A percentile compares a stretch with the other conserved stretches of the same genome.
phyloP scores from a whole-genome alignment of 2,329 filamentous ascomycete genomes.

The Neocucurbitaria cava region DNA sequence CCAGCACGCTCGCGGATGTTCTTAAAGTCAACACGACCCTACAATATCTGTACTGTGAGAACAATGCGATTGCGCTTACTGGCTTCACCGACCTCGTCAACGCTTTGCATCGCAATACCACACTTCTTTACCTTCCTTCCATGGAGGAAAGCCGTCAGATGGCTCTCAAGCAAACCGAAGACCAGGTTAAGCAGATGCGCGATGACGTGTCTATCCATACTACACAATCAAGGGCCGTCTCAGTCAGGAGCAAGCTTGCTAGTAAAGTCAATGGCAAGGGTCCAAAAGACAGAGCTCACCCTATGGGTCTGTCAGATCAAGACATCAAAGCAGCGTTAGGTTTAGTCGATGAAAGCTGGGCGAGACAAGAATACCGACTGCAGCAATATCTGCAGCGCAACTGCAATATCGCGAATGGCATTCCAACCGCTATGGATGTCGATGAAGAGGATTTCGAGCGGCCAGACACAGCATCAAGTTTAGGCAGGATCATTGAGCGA shows the following conservation, averaged over 20 bases:
- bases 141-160: conserved; percentile 68
- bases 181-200: conserved; percentile 62
- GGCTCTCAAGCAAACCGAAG: conserved; percentile 66
- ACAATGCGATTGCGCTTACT: conserved; percentile 75
- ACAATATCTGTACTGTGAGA: conserved; percentile 72
- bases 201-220: conserved; percentile 42
- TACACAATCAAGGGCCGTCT: conserved; percentile 38
- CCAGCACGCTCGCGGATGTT: conserved; percentile 72
- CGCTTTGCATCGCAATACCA: conserved; percentile 69
- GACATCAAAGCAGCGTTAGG: conserved; percentile 58
- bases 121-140: conserved; percentile 66
- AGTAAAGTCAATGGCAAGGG: conserved; percentile 38
- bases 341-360: conserved; percentile 59
- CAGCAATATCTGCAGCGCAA: conserved; percentile 57
- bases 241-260: conserved; percentile 43
- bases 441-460: conserved; percentile 57
- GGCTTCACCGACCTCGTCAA: conserved; percentile 74
- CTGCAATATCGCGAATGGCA: conserved; percentile 53
- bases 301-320: conserved; percentile 52
- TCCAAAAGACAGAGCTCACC: conserved; percentile 31
- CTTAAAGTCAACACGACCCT: conserved; percentile 69
- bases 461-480: conserved; percentile 48
- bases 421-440: conserved; percentile 53
- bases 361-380: conserved; percentile 56
- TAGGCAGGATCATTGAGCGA: conserved; percentile 53